Base-by-base conservation (phyloP, 306 rosid genomes). In the Vigna trinervia region DNA sequence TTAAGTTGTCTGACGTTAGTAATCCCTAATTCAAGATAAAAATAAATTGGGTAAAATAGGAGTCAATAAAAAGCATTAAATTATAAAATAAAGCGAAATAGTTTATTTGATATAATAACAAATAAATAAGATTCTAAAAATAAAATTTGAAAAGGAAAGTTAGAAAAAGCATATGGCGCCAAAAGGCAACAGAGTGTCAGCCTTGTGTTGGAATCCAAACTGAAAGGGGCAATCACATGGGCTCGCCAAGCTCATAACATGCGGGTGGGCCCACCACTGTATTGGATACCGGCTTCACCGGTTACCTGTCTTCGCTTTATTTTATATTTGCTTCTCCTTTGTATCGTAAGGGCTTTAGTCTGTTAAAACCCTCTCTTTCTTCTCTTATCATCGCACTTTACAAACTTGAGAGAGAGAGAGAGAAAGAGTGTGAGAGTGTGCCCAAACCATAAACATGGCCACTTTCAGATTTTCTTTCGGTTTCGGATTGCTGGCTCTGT, bases 161-260 rank as follows among this genome's bases (percentile, higher is more conserved):
- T 11, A 71, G 83, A 41, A 2, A 28, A 38, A 83, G 54, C 15
- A 28, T 26, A 58, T 48, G 85, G 80, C 70, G 69, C 82, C 87
- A 77, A 77, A 26, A 45, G 50, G 58, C 6, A 17, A 77, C 83
- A 80, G 78, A 50, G 80, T 84, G 85, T 74, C 71, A 84, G 74
- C 22, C 46, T 2, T 52, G 43, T 22, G 38, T 15, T 60, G 76
- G 80, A 74, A 81, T 74, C 71, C 41, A 74, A 38, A 66, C 60
- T 48, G 41, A 26, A 39, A 17, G 19, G 63, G 32, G n/a, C 36
- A 58, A 39, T 79, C 86, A 84, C 90, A 84, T 87, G 90, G 87
- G 70, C 6, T 30, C 19, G 34, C 45, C 10, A 5, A 13, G 58
- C 75, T 45, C 1, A 59, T 72, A 67, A 78, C 71, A 74, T 71